Conservation (phyloP, 106 monocot genomes). For the Dioscorea dumetorum region DNA sequence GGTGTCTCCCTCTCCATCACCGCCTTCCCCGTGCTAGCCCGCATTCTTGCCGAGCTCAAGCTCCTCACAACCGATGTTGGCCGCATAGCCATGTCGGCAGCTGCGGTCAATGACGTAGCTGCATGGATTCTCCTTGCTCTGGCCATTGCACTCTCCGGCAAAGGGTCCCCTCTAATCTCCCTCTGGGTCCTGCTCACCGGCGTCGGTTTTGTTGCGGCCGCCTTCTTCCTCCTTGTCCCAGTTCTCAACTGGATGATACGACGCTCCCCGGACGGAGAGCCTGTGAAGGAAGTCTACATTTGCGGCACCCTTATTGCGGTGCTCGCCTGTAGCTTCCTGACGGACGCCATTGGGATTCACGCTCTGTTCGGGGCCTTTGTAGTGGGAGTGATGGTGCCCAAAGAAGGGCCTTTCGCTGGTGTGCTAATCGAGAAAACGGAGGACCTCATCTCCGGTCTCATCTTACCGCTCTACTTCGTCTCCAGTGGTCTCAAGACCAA, state of each 20-base stretch:
- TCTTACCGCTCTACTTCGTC: conserved; percentile 2
- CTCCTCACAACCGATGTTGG: conserved; percentile 11
- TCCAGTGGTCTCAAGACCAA: conserved; percentile 5
- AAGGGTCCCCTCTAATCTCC: neutral
- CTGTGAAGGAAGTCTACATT: conserved; percentile 2
- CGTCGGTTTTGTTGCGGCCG: neutral
- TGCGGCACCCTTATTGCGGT: neutral
- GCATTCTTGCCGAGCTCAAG: conserved; percentile 11
- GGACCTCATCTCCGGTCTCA: conserved; percentile 6
- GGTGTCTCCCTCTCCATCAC: conserved; percentile 20
- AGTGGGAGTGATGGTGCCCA: neutral
- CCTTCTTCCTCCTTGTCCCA: neutral
- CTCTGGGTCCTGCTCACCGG: conserved; percentile 3
- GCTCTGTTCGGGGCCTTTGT: conserved; percentile 6
- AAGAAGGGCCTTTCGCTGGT: conserved; percentile 1
- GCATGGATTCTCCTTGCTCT: conserved; percentile 17
- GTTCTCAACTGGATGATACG: neutral
- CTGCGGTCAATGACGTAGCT: conserved; percentile 9
- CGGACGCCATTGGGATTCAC: conserved; percentile 12
- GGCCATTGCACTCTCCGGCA: neutral
- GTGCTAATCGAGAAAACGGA: conserved; percentile 3
- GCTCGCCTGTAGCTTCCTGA: neutral
- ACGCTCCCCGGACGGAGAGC: neutral
- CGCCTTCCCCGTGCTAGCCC: conserved; percentile 8
- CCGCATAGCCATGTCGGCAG: conserved; percentile 13